Base-by-base conservation (phyloP, 2,329 filamentous ascomycete genomes). In the Phaeosphaeriaceae sp. region DNA sequence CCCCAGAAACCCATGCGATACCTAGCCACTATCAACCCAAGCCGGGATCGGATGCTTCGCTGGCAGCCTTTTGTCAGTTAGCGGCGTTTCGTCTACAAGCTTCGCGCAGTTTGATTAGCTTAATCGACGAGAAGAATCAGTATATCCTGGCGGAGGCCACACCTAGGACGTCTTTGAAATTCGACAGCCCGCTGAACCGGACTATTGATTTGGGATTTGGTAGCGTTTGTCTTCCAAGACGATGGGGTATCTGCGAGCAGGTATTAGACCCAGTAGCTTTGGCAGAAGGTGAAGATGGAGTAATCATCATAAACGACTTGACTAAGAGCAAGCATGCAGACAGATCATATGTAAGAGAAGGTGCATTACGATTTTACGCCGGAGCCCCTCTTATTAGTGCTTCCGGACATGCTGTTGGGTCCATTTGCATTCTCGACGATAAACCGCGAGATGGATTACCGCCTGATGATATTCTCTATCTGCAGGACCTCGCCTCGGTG, bases 111-210 rank as follows among this genome's bases (percentile, higher is more conserved):
- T 55, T 70, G 50, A 58, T 71, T 8, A 70, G 66, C 29, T 50
- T 72, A 6, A 58, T 72, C 41, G 66, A 70, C 39, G 46, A 46
- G 8, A 38, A 61, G 2, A 50, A 56, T 28, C 66, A 70, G 44
- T 67, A 68, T 44, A 63, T 72, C 15, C 59, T 72, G n/a, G 66
- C 66, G 32, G 70, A 72, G 49, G 68, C 67, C 21, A 71, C 68
- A 7, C 54, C 60, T 8, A 53, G 52, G 7, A 57, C 61, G 8
- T 61, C 61, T 4, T 48, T 71, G n/a, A 54, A 42, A 18, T 35
- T 30, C 12, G 28, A 43, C 44, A 48, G 43, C 12, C 41, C 51
- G 4, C 46, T 49, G 3, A 46, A 50, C 29, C 35, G 44, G 13
- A 38, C 40, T 17, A 23, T 33, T 34, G 28, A 54, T 35, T 46